Evolutionary conservation across 2,329 filamentous ascomycete species (phyloP).

Genomic region (Verticillium nonalfalfae): DNA sequence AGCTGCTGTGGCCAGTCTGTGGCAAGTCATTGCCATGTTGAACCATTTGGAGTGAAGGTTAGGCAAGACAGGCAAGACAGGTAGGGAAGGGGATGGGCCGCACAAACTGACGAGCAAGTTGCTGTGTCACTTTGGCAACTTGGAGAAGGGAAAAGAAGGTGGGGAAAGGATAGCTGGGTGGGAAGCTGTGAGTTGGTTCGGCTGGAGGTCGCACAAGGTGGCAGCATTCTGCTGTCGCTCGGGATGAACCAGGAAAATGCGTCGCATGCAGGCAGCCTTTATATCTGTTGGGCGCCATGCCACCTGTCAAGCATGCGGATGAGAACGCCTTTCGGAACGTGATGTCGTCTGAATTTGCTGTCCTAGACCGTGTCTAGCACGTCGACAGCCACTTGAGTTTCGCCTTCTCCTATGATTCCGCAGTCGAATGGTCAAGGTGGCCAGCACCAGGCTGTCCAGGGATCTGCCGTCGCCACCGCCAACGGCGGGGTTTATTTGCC

Average conservation of each 20-base stretch:
- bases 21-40: not conserved
- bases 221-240: not conserved
- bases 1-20: not conserved
- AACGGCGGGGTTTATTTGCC: too few relatives aligned
- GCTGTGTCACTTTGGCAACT: not conserved
- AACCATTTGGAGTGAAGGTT: not conserved
- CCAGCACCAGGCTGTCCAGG: too few relatives aligned
- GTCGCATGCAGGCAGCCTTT: not conserved
- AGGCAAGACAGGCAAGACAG: not conserved
- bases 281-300: not conserved
- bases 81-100: not conserved
- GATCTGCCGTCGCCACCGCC: too few relatives aligned
- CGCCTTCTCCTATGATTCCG: too few relatives aligned
- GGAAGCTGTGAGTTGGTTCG: not conserved
- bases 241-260: not conserved
- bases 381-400: too few relatives aligned
- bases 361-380: not conserved
- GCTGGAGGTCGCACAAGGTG: not conserved
- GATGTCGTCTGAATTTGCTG: not conserved
- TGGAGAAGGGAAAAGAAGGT: not conserved
- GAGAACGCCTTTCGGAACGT: not conserved
- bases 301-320: conserved; percentile 3
- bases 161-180: not conserved
- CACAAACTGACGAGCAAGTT: not conserved
- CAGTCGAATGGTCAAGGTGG: too few relatives aligned